Conservation (phyloP, 2,329 filamentous ascomycete genomes). For the Pyricularia sp. region DNA sequence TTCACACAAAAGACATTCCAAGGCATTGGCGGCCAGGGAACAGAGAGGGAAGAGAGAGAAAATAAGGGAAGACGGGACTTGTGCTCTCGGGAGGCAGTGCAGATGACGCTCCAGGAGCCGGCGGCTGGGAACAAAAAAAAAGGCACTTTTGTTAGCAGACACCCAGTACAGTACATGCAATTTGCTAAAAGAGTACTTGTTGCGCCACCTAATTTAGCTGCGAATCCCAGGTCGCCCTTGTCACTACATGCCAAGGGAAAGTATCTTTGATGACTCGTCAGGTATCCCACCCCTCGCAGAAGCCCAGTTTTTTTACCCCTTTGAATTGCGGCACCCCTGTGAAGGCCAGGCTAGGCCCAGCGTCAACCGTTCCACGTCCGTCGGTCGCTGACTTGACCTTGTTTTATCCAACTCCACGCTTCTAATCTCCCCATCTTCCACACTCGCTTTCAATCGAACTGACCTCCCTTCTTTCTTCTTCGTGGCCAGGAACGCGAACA, state of each 20-base stretch:
- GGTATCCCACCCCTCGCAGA: not conserved
- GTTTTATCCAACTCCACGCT: not conserved
- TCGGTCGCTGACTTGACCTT: slow-evolving; percentile 1
- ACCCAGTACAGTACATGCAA: not conserved
- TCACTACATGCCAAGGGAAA: not conserved
- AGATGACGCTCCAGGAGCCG: not conserved
- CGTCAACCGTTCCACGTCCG: not conserved
- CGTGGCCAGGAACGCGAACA: not conserved
- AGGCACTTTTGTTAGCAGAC: not conserved
- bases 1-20: not conserved
- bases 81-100: not conserved
- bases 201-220: not conserved
- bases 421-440: not conserved
- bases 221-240: not conserved
- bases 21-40: not conserved
- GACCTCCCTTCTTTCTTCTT: not conserved
- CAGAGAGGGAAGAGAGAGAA: not conserved
- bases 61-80: not conserved
- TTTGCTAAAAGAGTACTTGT: not conserved
- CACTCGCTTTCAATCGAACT: not conserved
- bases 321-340: not conserved
- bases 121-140: not conserved
- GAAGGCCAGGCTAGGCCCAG: not conserved
- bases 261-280: not conserved
- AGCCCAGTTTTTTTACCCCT: not conserved